These are phyloP conservation scores for Exserohilum rostratum DNA, from an alignment of 2,329 filamentous ascomycete genomes.

Conservation along the genomic window DNA sequence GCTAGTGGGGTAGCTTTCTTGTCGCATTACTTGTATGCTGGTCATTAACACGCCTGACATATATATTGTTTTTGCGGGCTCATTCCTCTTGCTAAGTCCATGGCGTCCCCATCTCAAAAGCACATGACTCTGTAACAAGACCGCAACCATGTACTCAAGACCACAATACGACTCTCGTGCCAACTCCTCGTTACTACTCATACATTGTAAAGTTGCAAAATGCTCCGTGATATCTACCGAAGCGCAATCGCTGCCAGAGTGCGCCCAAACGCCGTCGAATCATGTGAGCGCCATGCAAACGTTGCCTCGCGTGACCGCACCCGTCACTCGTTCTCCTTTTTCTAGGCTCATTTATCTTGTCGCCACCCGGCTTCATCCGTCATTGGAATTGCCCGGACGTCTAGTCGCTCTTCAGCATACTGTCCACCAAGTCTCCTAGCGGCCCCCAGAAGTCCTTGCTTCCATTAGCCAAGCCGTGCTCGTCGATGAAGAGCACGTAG, in stretches of 20 bases:
- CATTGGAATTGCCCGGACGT: background rate
- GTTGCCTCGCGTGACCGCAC: background rate
- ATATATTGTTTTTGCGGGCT: background rate
- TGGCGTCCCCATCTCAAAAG: background rate
- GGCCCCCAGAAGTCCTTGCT: constrained; percentile 95
- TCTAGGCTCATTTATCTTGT: background rate
- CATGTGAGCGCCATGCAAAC: background rate
- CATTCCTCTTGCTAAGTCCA: background rate
- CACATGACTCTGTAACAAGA: background rate
- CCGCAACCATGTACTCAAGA: background rate
- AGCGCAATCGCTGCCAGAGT: background rate
- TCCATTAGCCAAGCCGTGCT: constrained; percentile 88
- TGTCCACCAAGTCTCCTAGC: constrained; percentile 92
- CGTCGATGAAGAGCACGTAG: constrained; percentile 97
- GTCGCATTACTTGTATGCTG: background rate
- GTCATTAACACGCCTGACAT: background rate
- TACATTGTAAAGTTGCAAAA: constrained; percentile 19
- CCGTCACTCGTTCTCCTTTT: background rate
- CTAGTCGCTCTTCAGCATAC: constrained; percentile 88
- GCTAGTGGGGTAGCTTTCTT: background rate
- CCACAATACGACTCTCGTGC: background rate
- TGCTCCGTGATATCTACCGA: constrained; percentile 12
- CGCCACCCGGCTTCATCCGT: background rate
- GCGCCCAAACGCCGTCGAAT: constrained; percentile 11
- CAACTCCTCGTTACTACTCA: constrained; percentile 18